Percentiles rank a stretch among this genome's conserved stretches.
These are phyloP conservation scores for Neurospora discreta DNA, from an alignment of 495 filamentous ascomycete species.

Conservation along the genomic window DNA sequence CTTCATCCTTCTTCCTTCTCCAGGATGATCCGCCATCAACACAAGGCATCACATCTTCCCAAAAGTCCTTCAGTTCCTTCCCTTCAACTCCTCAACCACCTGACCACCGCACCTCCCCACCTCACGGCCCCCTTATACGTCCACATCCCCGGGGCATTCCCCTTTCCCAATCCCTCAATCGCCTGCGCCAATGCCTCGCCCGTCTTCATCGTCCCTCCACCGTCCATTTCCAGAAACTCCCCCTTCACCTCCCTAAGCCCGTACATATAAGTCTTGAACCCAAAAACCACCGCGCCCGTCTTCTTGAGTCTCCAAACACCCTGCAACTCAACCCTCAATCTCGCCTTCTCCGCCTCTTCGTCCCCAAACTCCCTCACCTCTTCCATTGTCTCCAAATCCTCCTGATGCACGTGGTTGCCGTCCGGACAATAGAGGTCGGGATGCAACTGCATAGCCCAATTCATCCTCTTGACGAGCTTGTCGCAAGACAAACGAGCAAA, in stretches of 20 bases:
- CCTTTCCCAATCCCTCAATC: conserved; percentile 59
- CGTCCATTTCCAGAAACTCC: conserved; percentile 52
- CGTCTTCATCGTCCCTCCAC: conserved; percentile 63
- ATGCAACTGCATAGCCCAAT: conserved; percentile 57
- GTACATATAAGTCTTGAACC: conserved; percentile 73
- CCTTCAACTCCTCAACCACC: background rate
- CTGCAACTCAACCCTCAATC: conserved; percentile 64
- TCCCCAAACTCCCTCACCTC: conserved; percentile 32
- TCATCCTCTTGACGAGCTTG: conserved; percentile 42
- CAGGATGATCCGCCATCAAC: background rate
- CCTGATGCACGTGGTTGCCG: conserved; percentile 38
- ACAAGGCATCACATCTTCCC: background rate
- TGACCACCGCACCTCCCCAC: conserved; percentile 49
- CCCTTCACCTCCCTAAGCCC: conserved; percentile 54
- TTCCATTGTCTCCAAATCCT: conserved; percentile 3
- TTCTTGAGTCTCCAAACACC: conserved; percentile 61
- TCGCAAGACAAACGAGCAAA: conserved; percentile 49
- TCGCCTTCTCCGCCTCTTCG: conserved; percentile 40
- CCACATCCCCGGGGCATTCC: conserved; percentile 57
- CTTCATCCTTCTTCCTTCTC: no score
- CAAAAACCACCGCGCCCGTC: conserved; percentile 59
- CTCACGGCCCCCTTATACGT: conserved; percentile 56
- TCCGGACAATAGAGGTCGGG: conserved; percentile 43
- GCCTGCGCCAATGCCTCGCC: conserved; percentile 51
- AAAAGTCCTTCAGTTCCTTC: background rate